Conservation (phyloP, 345 rosid genomes). For the Barbarea vulgaris region DNA sequence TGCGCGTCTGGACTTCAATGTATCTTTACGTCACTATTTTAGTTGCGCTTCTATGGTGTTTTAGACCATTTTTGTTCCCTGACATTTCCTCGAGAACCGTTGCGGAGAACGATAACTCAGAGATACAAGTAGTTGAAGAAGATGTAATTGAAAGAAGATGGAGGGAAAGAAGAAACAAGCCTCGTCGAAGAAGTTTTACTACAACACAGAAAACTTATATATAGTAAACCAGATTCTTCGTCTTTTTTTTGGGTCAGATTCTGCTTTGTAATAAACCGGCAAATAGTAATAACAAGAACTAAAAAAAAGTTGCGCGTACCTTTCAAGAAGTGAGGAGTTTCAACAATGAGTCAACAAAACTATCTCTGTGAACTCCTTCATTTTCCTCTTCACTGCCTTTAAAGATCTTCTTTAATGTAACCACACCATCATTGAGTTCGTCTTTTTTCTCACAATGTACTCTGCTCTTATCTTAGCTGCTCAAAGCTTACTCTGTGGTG, state of each 20-base stretch:
- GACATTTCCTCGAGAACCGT: not conserved
- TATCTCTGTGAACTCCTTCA: slow-evolving; percentile 28
- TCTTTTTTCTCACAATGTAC: slow-evolving; percentile 33
- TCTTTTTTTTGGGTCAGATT: not conserved
- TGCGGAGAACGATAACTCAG: not conserved
- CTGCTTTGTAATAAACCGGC: slow-evolving; percentile 7
- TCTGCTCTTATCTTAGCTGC: slow-evolving; percentile 59
- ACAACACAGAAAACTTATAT: slow-evolving; percentile 13
- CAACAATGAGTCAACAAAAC: slow-evolving; percentile 47
- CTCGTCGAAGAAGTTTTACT: slow-evolving; percentile 24
- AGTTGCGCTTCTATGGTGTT: slow-evolving; percentile 43
- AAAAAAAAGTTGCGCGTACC: not conserved
- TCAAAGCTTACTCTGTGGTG: slow-evolving; percentile 67
- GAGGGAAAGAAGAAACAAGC: slow-evolving; percentile 49
- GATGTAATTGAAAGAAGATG: slow-evolving; percentile 41
- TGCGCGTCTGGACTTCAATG: slow-evolving; percentile 67
- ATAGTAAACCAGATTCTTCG: not conserved
- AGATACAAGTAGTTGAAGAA: slow-evolving; percentile 20
- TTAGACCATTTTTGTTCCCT: slow-evolving; percentile 53
- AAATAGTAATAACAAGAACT: slow-evolving; percentile 14
- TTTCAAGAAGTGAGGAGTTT: slow-evolving; percentile 29
- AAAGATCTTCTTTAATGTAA: slow-evolving; percentile 54
- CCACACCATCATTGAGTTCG: slow-evolving; percentile 56
- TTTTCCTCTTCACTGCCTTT: slow-evolving; percentile 45
- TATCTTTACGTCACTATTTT: slow-evolving; percentile 49